A percentile compares a stretch with the other conserved stretches of the same genome.
phyloP scores from a whole-genome alignment of 192 early-diverging fungal species.

The Coemansia biformis region DNA sequence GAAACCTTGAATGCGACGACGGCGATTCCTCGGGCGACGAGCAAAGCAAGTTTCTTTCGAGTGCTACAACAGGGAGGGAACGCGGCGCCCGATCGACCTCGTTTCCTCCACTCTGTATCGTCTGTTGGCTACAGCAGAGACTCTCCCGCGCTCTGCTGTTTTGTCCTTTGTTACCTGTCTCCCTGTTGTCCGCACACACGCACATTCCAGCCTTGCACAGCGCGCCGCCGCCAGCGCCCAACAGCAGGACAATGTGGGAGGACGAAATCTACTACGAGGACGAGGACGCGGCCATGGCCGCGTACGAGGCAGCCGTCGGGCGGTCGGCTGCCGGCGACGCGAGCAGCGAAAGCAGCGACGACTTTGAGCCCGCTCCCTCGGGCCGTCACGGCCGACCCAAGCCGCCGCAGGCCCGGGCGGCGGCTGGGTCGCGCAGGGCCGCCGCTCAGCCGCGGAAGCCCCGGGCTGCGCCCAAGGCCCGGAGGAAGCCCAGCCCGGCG shows the following conservation, averaged over 20 bases:
- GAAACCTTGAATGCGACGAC: no score
- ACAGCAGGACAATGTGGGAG: slow-evolving; percentile 47
- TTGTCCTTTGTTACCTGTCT: no score
- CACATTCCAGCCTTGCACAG: no score
- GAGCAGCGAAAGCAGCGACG: slow-evolving; percentile 18
- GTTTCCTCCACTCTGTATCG: no score
- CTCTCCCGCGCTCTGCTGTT: no score
- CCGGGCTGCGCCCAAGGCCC: not conserved
- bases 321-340: slow-evolving; percentile 1
- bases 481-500: not conserved
- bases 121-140: no score
- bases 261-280: slow-evolving; percentile 44
- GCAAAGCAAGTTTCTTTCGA: no score
- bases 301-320: slow-evolving; percentile 27
- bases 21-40: no score
- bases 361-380: slow-evolving; percentile 29
- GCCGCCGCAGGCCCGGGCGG: not conserved
- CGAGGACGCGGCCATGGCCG: slow-evolving; percentile 47
- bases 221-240: no score
- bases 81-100: no score
- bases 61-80: no score
- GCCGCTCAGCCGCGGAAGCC: slow-evolving; percentile 10
- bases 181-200: no score
- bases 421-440: not conserved
- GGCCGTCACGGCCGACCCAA: slow-evolving; percentile 6